Percentiles rank a stretch among this genome's conserved stretches.
Evolutionary conservation across 2,329 filamentous ascomycete genomes (phyloP).

Genomic region (Stachybotrys chlorohalonatus): DNA sequence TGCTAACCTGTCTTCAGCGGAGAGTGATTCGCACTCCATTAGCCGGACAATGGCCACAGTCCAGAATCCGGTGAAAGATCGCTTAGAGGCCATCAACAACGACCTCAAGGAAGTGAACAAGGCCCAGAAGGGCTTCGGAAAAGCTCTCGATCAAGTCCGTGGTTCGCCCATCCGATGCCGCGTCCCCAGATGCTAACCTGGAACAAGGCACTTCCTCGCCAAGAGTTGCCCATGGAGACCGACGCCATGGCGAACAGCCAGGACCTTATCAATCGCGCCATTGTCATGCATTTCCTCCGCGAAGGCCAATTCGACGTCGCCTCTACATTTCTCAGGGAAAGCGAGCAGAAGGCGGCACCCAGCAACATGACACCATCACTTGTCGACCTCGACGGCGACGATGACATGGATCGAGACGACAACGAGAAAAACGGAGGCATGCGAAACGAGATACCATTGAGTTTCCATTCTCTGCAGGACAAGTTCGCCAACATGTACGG

Average conservation of each 20-base stretch:
- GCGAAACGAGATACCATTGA: constrained; percentile 11
- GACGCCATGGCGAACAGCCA: constrained; percentile 71
- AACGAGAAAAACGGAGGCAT: constrained; percentile 9
- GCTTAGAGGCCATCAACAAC: constrained; percentile 71
- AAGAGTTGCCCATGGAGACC: constrained; percentile 66
- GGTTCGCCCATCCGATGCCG: background rate
- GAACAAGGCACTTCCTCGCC: constrained; percentile 29
- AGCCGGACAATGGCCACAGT: constrained; percentile 72
- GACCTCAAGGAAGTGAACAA: constrained; percentile 77
- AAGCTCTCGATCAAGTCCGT: constrained; percentile 70
- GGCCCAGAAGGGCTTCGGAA: constrained; percentile 74
- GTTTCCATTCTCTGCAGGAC: constrained; percentile 48
- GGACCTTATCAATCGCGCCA: constrained; percentile 78
- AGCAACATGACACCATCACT: constrained; percentile 20
- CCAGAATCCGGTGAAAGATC: constrained; percentile 74
- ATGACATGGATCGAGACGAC: constrained; percentile 20
- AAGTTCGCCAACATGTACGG: constrained; percentile 86
- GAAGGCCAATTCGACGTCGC: constrained; percentile 91
- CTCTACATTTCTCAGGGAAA: constrained; percentile 70
- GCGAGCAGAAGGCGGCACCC: constrained; percentile 23
- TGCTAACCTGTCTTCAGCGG: constrained; percentile 7
- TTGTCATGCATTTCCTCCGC: constrained; percentile 91
- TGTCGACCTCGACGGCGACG: constrained; percentile 21
- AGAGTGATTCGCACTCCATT: constrained; percentile 44
- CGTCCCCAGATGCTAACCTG: constrained; percentile 7